phyloP scores from a whole-genome alignment of 1,284 basidiomycete species.

The Ustilago loliicola region DNA sequence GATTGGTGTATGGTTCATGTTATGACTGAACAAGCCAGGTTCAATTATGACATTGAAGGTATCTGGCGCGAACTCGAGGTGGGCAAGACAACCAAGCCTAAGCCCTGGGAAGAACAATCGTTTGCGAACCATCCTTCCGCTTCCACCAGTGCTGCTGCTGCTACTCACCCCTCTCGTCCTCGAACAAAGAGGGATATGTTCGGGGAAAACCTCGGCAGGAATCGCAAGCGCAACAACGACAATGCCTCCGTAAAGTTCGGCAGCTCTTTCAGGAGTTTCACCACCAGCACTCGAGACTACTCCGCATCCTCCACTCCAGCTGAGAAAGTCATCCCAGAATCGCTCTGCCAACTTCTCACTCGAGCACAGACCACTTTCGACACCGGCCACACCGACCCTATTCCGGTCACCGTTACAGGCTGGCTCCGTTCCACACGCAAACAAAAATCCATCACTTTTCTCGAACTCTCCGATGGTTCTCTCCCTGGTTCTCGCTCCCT shows the following conservation, averaged over 20 bases:
- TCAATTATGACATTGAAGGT: conserved; percentile 64
- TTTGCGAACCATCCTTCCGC: not conserved
- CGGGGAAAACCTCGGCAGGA: conserved; percentile 26
- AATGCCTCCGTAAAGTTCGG: conserved; percentile 18
- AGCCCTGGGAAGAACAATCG: conserved; percentile 35
- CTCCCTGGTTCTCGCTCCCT: conserved; percentile 52
- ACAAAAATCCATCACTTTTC: conserved; percentile 63
- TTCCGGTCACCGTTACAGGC: conserved; percentile 35
- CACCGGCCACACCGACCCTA: conserved; percentile 3
- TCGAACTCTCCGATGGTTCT: conserved; percentile 64
- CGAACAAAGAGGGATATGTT: conserved; percentile 33
- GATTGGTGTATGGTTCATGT: conserved; percentile 70
- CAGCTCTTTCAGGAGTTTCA: conserved; percentile 17
- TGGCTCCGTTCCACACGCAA: conserved; percentile 59
- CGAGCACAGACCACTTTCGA: conserved; percentile 14
- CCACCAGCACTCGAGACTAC: conserved; percentile 12
- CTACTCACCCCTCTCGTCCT: conserved; percentile 6
- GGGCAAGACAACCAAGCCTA: conserved; percentile 16
- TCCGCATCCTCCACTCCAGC: not conserved
- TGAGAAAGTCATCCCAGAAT: conserved; percentile 24
- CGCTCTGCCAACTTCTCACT: conserved; percentile 22
- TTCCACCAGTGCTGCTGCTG: not conserved
- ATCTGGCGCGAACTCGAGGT: conserved; percentile 57
- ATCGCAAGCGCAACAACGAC: conserved; percentile 17
- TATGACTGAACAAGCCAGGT: conserved; percentile 63